Evolutionary conservation across 768 basidiomycete species (phyloP), one percentile per base, ranked within the genome.

Genomic region (Rhizopogon salebrosus): DNA sequence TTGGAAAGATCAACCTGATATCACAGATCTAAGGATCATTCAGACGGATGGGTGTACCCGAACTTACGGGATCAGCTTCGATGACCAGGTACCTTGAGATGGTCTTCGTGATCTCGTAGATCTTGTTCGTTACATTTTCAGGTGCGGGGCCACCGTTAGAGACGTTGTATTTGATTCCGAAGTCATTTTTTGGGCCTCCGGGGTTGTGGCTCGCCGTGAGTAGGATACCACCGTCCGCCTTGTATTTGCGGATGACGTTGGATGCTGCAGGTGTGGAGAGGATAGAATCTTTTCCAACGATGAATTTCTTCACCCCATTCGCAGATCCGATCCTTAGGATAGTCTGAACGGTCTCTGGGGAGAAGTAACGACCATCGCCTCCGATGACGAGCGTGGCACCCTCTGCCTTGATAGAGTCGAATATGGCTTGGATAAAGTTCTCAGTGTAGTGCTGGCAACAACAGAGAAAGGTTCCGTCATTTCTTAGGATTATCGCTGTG

Each of bases 131-230:
- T 54, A 99, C 86, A 64, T 77, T 84, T 73, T 99, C 97, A 0
- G 97, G 94, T 20, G 97, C 97, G 18, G 97, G 95, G 3, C 97
- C 97, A 55, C 97, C 97, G 62, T 99, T 99, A 36, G 87, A 86
- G 43, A 93, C 89, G 71, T 99, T 99, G 78, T 97, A 99, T 73
- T 99, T 98, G 82, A 99, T 98, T 43, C 97, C 97, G 68, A 98
- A 99, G 71, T 99, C 97, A 62, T 90, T 88, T 65, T 92, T 81
- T n/a, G 97, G 97, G 22, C 97, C 97, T 51, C 97, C 97, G 16
- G 97, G 95, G 71, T 99, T 99, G 78, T 99, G 97, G 55, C 85
- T 89, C 16, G 97, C 97, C 5, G 97, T 99, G 58, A 99, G 78
- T 50, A 99, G 79, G 70, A 99, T 99, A 58, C 97, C 97, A 41